Conservation (phyloP, 352 stramenopile genomes). For the Aphanomyces euteiches region DNA sequence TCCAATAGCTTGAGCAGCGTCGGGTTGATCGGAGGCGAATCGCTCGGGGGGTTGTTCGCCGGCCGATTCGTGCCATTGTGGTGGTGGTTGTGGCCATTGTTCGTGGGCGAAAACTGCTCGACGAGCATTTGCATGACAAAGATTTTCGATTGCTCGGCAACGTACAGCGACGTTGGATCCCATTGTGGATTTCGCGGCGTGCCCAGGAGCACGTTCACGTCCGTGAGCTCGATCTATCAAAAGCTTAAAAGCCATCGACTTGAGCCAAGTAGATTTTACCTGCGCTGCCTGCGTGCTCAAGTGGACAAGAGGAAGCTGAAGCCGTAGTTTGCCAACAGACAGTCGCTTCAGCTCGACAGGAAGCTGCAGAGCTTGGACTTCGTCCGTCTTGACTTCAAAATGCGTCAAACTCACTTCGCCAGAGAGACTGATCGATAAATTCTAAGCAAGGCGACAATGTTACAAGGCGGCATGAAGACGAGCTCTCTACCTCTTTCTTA, state of each 20-base stretch:
- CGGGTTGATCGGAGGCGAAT: background rate
- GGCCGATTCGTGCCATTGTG: background rate
- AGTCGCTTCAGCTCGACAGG: conserved; percentile 29
- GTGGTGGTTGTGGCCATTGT: background rate
- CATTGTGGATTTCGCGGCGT: conserved; percentile 25
- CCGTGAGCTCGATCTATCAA: conserved; percentile 19
- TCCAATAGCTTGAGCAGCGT: conserved; percentile 13
- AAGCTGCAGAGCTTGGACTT: conserved; percentile 25
- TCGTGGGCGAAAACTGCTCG: background rate
- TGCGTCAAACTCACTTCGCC: conserved; percentile 20
- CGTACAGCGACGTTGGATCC: conserved; percentile 22
- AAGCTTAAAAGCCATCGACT: no score
- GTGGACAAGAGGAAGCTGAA: conserved; percentile 16
- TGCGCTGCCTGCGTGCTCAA: conserved; percentile 20
- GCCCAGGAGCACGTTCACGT: conserved; percentile 26
- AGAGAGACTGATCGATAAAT: conserved; percentile 23
- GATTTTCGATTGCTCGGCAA: conserved; percentile 27
- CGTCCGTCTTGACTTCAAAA: conserved; percentile 26
- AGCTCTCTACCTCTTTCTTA: conserved; percentile 7
- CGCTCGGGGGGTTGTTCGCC: background rate
- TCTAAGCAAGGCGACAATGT: background rate
- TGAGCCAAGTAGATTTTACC: background rate
- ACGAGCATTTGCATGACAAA: conserved; percentile 23
- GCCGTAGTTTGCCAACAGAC: conserved; percentile 20
- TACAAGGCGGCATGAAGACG: no score